Conservation (phyloP, 768 basidiomycete species). For the Rhodotorula kratochvilovae region DNA sequence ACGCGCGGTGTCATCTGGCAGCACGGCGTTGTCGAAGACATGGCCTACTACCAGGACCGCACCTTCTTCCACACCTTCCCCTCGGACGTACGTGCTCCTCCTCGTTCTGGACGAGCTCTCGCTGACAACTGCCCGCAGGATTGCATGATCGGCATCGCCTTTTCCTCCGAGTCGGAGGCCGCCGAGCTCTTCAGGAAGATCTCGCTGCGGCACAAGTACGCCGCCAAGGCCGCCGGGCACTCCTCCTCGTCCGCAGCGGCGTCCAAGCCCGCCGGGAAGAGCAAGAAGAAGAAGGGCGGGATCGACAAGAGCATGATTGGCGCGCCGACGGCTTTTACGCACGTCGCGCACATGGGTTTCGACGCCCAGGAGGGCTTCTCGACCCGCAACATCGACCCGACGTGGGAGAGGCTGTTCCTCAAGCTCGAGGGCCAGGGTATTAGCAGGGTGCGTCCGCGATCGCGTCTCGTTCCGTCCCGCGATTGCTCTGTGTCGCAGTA, state of each 20-base stretch:
- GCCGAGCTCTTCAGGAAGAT: conserved; percentile 66
- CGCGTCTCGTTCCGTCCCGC: not conserved
- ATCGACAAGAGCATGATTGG: conserved; percentile 93
- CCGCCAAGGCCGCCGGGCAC: conserved; percentile 18
- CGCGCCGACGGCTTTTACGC: conserved; percentile 71
- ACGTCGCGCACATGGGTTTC: conserved; percentile 93
- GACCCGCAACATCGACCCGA: conserved; percentile 78
- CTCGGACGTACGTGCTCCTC: conserved; percentile 67
- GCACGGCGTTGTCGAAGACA: conserved; percentile 77
- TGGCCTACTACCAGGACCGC: conserved; percentile 76
- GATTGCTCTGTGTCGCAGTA: not conserved
- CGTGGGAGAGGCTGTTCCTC: conserved; percentile 71
- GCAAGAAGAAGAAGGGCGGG: conserved; percentile 59
- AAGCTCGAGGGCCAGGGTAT: conserved; percentile 65
- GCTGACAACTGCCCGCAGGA: conserved; percentile 53
- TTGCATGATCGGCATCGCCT: conserved; percentile 87
- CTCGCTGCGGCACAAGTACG: conserved; percentile 34
- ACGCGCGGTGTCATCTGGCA: conserved; percentile 88
- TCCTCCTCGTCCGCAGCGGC: not conserved
- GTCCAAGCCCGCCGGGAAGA: not conserved
- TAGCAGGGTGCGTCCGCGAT: conserved; percentile 47
- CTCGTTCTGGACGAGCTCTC: not conserved
- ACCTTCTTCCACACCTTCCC: conserved; percentile 88
- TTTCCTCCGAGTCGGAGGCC: conserved; percentile 79
- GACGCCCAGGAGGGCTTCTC: conserved; percentile 81